A percentile compares a stretch with the other conserved stretches of the same genome.
Evolutionary conservation across 2,329 filamentous ascomycete genomes (phyloP).

Genomic region (Aspergillus niger): DNA sequence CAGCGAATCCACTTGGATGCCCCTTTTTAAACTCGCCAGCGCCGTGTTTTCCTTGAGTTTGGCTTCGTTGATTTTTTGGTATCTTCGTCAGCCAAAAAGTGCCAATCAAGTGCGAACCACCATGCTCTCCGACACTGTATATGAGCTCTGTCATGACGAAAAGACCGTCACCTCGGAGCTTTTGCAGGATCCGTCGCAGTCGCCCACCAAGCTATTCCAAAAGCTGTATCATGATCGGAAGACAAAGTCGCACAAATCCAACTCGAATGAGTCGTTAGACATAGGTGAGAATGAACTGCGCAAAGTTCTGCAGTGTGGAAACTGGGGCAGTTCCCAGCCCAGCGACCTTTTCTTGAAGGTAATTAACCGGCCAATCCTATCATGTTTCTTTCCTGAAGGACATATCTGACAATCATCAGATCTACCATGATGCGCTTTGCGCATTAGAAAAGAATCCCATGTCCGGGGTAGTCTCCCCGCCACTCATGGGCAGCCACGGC

Average conservation of each 20-base stretch:
- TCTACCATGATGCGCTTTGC: constrained; percentile 66
- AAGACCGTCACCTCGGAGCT: constrained; percentile 62
- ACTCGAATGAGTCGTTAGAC: constrained; percentile 19
- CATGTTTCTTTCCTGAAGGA: not conserved
- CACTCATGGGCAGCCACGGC: constrained; percentile 63
- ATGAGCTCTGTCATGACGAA: constrained; percentile 54
- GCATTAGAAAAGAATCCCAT: constrained; percentile 43
- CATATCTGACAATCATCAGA: constrained; percentile 26
- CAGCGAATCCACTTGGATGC: constrained; percentile 3
- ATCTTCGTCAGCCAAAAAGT: constrained; percentile 19
- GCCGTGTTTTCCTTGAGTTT: constrained; percentile 7
- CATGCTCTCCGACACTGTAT: constrained; percentile 51
- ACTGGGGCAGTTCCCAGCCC: constrained; percentile 65
- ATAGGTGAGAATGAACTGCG: constrained; percentile 50
- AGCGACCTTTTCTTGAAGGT: constrained; percentile 67
- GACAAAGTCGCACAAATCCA: constrained; percentile 29
- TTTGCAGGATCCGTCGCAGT: constrained; percentile 54
- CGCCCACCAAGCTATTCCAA: constrained; percentile 58
- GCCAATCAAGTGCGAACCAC: constrained; percentile 14
- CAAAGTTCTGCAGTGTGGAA: constrained; percentile 62
- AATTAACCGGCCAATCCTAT: constrained; percentile 10
- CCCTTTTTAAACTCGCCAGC: constrained; percentile 10
- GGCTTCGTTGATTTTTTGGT: constrained; percentile 11
- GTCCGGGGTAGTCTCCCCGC: constrained; percentile 57
- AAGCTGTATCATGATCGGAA: constrained; percentile 53